Conservation (phyloP, 2,329 filamentous ascomycete species). For the Aspergillus sp. region DNA sequence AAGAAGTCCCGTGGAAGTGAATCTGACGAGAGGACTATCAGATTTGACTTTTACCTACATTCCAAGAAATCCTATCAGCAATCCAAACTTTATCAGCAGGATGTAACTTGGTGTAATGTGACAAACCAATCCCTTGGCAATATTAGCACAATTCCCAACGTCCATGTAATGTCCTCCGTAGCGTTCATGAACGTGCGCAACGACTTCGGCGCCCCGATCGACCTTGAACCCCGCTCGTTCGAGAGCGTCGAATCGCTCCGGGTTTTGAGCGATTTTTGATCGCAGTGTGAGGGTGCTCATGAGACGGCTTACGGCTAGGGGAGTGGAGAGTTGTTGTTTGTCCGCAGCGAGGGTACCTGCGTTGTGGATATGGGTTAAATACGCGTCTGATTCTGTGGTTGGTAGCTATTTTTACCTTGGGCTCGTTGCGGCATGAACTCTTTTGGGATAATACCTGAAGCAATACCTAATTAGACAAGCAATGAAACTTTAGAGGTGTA, state of each 20-base stretch:
- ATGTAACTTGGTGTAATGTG: neutral
- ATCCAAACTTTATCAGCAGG: neutral
- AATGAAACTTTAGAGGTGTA: neutral
- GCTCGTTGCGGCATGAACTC: neutral
- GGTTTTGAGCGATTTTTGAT: constrained; percentile 33
- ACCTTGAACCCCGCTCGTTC: constrained; percentile 46
- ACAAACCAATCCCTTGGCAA: constrained; percentile 21
- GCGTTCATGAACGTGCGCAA: constrained; percentile 43
- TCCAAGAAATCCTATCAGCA: neutral
- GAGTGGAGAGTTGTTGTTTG: neutral
- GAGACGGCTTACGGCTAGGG: neutral
- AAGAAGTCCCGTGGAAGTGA: constrained; percentile 43
- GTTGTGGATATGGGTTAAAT: constrained; percentile 17
- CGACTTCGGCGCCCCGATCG: constrained; percentile 41
- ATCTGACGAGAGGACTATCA: constrained; percentile 15
- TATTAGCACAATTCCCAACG: constrained; percentile 46
- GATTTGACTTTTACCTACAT: constrained; percentile 46
- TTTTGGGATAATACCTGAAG: neutral
- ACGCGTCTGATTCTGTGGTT: no score
- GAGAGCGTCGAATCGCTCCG: constrained; percentile 45
- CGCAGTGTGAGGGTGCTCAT: constrained; percentile 18
- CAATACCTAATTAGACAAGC: neutral
- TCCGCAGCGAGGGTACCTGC: constrained; percentile 33
- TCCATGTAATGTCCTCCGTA: constrained; percentile 53
- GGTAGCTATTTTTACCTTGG: neutral